phyloP scores from a whole-genome alignment of 1,139 yeast species.

The Lodderomyces jiufengensis region DNA sequence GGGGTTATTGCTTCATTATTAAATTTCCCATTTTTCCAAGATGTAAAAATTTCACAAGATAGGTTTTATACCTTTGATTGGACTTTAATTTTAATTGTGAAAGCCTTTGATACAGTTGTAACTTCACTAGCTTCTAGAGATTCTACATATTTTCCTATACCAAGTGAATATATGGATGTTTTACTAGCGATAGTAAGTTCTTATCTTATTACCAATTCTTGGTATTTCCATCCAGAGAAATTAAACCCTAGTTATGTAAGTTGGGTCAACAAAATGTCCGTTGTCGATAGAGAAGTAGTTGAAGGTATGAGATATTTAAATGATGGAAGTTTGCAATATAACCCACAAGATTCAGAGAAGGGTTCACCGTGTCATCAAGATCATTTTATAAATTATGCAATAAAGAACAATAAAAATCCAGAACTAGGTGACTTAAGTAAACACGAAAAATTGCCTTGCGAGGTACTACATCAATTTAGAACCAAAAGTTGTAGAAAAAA shows the following conservation, averaged over 20 bases:
- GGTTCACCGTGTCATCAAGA: constrained; percentile 9
- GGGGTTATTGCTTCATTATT: constrained; percentile 20
- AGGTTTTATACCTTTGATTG: constrained; percentile 23
- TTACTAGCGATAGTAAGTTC: constrained; percentile 18
- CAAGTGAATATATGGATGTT: constrained; percentile 14
- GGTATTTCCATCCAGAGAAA: constrained; percentile 36
- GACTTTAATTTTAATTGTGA: constrained; percentile 20
- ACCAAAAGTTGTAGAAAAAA: constrained; percentile 34
- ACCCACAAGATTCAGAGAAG: not conserved
- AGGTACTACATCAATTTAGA: constrained; percentile 30
- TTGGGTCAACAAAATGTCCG: constrained; percentile 42
- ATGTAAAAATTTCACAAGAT: constrained; percentile 11
- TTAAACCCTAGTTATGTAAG: constrained; percentile 33
- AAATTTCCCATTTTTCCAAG: constrained; percentile 22
- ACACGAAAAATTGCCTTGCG: constrained; percentile 34
- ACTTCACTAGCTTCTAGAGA: constrained; percentile 14
- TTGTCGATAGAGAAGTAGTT: constrained; percentile 33
- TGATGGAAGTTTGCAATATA: constrained; percentile 8
- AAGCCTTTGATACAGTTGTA: constrained; percentile 22
- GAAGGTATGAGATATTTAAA: constrained; percentile 26
- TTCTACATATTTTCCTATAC: not conserved
- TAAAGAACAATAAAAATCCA: constrained; percentile 22
- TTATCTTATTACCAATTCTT: constrained; percentile 34
- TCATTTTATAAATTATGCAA: constrained; percentile 22
- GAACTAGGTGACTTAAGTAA: constrained; percentile 21